Evolutionary conservation across 331 rosid species (phyloP).

Genomic region (Rhamnella rubrinervis): DNA sequence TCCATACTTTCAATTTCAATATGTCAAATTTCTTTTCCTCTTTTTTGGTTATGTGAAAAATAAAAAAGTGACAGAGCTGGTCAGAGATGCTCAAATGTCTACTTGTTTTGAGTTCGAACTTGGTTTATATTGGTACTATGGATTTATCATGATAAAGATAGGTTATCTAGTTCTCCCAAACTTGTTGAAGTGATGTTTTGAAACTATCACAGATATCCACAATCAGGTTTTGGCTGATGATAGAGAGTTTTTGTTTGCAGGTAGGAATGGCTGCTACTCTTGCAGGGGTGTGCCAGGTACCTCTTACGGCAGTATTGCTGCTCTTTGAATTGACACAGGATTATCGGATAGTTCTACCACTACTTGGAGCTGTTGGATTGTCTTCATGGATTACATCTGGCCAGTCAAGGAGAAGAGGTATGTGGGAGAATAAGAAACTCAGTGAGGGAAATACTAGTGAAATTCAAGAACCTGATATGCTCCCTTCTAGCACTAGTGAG

Average conservation of each 20-base stretch:
- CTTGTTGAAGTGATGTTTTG: not conserved
- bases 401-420: slow-evolving; percentile 56
- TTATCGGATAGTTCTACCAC: slow-evolving; percentile 84
- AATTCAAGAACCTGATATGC: slow-evolving; percentile 35
- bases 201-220: slow-evolving; percentile 3
- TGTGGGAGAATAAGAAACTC: slow-evolving; percentile 26
- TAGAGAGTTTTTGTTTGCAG: slow-evolving; percentile 49
- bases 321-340: slow-evolving; percentile 95
- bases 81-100: not conserved
- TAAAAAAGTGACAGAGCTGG: not conserved
- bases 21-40: not conserved
- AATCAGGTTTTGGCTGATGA: slow-evolving; percentile 25
- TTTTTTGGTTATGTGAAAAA: not conserved
- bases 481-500: slow-evolving; percentile 33
- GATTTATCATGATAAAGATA: not conserved
- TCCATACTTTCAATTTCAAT: not conserved
- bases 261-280: slow-evolving; percentile 99
- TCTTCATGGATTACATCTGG: slow-evolving; percentile 89
- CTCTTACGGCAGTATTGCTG: slow-evolving; percentile 86
- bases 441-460: slow-evolving; percentile 23
- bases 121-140: too few species aligned
- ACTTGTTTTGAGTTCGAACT: not conserved
- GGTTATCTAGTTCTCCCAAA: not conserved
- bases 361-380: slow-evolving; percentile 93
- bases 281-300: slow-evolving; percentile 96